Percentiles rank a stretch among this genome's conserved stretches.
Evolutionary conservation across 495 filamentous ascomycete genomes (phyloP).

Genomic region (Penicillium fimorum): DNA sequence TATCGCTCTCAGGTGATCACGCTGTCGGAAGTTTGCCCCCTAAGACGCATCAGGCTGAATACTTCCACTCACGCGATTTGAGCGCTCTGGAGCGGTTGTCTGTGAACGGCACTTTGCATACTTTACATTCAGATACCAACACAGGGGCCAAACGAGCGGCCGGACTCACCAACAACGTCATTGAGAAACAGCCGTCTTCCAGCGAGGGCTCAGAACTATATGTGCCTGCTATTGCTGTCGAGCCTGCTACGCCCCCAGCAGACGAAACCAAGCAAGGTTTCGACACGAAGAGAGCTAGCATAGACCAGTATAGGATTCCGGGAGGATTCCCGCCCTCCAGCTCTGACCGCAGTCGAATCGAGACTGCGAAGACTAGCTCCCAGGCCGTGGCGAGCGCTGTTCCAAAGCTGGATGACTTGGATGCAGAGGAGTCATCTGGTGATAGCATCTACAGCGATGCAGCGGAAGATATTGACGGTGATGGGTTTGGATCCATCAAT

Average conservation of each 20-base stretch:
- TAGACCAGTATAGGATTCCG: conserved; percentile 36
- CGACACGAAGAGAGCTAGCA: conserved; percentile 36
- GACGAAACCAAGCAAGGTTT: conserved; percentile 34
- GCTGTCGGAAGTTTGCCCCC: conserved; percentile 59
- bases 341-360: conserved; percentile 24
- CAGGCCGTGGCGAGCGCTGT: conserved; percentile 16
- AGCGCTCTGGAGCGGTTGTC: conserved; percentile 19
- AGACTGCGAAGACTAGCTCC: conserved; percentile 8
- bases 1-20: conserved; percentile 61
- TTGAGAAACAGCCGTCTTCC: conserved; percentile 9
- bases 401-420: conserved; percentile 24
- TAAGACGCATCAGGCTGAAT: conserved; percentile 13
- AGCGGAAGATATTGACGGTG: conserved; percentile 72
- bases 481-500: conserved; percentile 79
- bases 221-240: conserved; percentile 46
- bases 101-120: conserved; percentile 4
- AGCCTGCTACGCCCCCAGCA: conserved; percentile 27
- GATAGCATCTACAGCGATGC: conserved; percentile 86
- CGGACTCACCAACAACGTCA: background rate
- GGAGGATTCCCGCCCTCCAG: conserved; percentile 37
- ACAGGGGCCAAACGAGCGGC: conserved; percentile 2
- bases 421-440: conserved; percentile 51
- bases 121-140: background rate
- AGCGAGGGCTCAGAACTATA: conserved; percentile 13
- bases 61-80: conserved; percentile 4